Evolutionary conservation across 202 grass and related monocot genomes (phyloP).

Genomic region (Zizania palustris): DNA sequence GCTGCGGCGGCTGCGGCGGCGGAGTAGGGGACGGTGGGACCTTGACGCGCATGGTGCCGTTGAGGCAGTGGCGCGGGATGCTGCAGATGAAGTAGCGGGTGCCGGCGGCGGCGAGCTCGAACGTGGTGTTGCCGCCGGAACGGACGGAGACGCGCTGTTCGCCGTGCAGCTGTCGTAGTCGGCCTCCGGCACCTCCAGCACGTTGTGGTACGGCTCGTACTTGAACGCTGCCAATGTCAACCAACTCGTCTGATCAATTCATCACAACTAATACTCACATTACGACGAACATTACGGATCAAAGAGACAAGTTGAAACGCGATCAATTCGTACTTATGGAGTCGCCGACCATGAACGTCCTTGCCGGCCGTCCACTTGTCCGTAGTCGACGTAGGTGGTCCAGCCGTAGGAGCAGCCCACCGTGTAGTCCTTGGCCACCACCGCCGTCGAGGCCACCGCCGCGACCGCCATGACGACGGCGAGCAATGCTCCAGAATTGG

Average conservation of each 20-base stretch:
- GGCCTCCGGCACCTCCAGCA: conserved; percentile 59
- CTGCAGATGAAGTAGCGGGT: conserved; percentile 89
- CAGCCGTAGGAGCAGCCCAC: conserved; percentile 53
- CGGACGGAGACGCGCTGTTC: conserved; percentile 24
- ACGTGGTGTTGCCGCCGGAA: conserved; percentile 55
- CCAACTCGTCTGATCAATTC: neutral
- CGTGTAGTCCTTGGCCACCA: conserved; percentile 46
- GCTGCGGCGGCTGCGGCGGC: conserved; percentile 12
- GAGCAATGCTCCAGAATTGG: conserved; percentile 26
- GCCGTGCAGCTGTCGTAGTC: conserved; percentile 54
- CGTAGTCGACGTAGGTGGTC: conserved; percentile 58
- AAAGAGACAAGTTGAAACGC: neutral
- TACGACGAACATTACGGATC: neutral
- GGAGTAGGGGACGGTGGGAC: conserved; percentile 44
- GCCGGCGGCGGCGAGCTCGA: conserved; percentile 51
- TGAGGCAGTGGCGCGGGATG: conserved; percentile 62
- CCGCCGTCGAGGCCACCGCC: conserved; percentile 42
- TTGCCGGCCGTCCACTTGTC: conserved; percentile 48
- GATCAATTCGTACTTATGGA: conserved; percentile 41
- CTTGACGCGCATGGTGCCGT: conserved; percentile 69
- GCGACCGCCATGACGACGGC: conserved; percentile 37
- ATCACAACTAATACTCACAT: neutral
- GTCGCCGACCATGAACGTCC: conserved; percentile 66
- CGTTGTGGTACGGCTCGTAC: conserved; percentile 65
- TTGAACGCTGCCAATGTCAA: conserved; percentile 45